These are phyloP conservation scores for Candida maris DNA, from an alignment of 805 yeast genomes.

Conservation along the genomic window DNA sequence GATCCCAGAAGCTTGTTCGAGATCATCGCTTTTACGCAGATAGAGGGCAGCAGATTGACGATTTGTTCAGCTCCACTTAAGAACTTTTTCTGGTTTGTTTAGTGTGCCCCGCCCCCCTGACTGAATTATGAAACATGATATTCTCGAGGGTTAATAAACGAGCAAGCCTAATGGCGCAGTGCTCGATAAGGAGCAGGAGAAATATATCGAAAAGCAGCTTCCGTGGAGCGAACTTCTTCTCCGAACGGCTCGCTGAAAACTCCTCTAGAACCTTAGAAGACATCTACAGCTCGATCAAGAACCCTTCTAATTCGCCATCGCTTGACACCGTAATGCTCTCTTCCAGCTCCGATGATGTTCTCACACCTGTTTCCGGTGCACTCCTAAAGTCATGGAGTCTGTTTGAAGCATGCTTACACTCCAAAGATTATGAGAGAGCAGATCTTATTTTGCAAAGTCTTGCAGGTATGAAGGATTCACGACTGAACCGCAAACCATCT, in stretches of 20 bases:
- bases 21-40: no score
- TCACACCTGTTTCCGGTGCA: slow-evolving; percentile 25
- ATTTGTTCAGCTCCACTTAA: no score
- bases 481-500: slow-evolving; percentile 12
- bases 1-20: no score
- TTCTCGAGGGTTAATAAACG: neutral
- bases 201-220: slow-evolving; percentile 4
- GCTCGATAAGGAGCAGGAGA: slow-evolving; percentile 2
- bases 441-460: slow-evolving; percentile 62
- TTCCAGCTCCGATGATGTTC: slow-evolving; percentile 25
- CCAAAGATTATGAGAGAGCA: slow-evolving; percentile 67
- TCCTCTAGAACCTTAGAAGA: slow-evolving; percentile 12
- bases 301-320: slow-evolving; percentile 1
- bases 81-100: no score
- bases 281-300: slow-evolving; percentile 10
- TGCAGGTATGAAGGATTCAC: slow-evolving; percentile 39
- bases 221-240: slow-evolving; percentile 13
- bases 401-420: slow-evolving; percentile 71
- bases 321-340: slow-evolving; percentile 13
- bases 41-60: no score
- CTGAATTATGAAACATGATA: no score
- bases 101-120: no score
- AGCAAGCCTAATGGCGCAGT: slow-evolving; percentile 1
- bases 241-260: slow-evolving; percentile 4
- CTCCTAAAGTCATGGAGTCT: slow-evolving; percentile 52